Base-by-base conservation (phyloP, 129 eudicot species). In the Pseudognaphalium luteoalbum region DNA sequence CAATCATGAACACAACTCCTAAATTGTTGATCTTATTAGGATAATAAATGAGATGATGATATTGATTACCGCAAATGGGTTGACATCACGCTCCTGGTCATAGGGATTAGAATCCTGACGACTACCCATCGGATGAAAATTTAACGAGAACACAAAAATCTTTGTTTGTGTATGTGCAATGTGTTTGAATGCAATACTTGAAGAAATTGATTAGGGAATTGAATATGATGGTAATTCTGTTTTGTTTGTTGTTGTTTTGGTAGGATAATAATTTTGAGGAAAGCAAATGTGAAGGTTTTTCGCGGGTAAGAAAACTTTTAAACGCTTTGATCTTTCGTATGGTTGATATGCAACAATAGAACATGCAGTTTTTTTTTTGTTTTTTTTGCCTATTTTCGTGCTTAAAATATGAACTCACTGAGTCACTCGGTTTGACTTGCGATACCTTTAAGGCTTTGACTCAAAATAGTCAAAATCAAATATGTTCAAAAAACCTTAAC, bases 241-340 rank as follows among this genome's bases (percentile, higher is more conserved):
- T 17, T 6, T 19, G 71, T 42, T 32, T 74, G 30, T 61, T 78
- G 10, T 67, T 58, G 25, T 21, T 74, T 74, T 73, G 79, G 47
- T 73, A 56, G 29, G 30, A 21, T 73, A 39, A 57, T 35, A 54
- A 39, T 28, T 19, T 20, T 10, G 58, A 57, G 69, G 75, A 28
- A 77, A 28, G 25, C 61, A 61, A 76, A 73, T 67, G 51, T 20
- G 44, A 74, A 80, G 76, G 71, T 80, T 80, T 80, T 80, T 80
- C 71, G 79, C 80, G 84, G 80, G 84, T 67, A 73, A 57, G 29
- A 66, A 35, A 66, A 33, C 39, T 66, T 66, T 32, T 35, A 57
- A 56, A 66, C 58, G 30, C 56, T 74, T 80, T 47, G 5, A 47
- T 47, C 54, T 12, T 22, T 74, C 37, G 71, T 30, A 74, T 62